Evolutionary conservation across 2,329 filamentous ascomycete genomes (phyloP).

Genomic region (Colletotrichum gigasporum): DNA sequence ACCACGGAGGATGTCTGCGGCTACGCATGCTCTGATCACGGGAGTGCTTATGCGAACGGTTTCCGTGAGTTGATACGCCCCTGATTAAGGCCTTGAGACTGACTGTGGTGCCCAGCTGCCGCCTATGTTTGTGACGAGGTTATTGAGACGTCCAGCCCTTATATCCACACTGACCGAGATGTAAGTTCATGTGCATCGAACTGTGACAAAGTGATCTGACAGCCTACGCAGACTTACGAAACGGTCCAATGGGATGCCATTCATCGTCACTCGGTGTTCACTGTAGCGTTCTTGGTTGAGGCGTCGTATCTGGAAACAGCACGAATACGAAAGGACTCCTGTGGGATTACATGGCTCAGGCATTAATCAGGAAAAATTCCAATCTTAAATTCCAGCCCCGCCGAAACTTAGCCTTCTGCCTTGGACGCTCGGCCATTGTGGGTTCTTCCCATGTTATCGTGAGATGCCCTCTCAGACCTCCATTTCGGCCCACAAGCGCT

Average conservation of each 20-base stretch:
- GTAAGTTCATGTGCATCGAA: conserved; percentile 36
- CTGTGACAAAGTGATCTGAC: neutral
- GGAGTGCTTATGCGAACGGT: conserved; percentile 43
- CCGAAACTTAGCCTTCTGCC: too few species aligned
- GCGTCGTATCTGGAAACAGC: conserved; percentile 16
- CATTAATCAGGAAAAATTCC: too few species aligned
- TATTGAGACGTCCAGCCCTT: conserved; percentile 39
- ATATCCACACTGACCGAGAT: conserved; percentile 44
- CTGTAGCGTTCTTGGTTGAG: conserved; percentile 45
- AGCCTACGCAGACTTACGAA: conserved; percentile 39
- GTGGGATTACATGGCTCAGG: too few species aligned
- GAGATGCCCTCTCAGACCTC: too few species aligned
- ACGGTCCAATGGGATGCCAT: conserved; percentile 47
- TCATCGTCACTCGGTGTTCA: conserved; percentile 45
- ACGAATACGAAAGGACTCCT: too few species aligned
- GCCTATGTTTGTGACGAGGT: conserved; percentile 47
- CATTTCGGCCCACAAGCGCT: neutral
- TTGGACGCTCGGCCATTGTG: too few species aligned
- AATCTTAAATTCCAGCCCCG: too few species aligned
- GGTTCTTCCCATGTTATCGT: too few species aligned
- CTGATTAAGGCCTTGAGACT: neutral
- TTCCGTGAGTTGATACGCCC: conserved; percentile 42
- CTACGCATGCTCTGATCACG: conserved; percentile 57
- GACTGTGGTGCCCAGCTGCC: conserved; percentile 40
- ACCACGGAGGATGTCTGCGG: conserved; percentile 48